Evolutionary conservation across 371 early-diverging fungal genomes (phyloP), one percentile per base, ranked within the genome.

Genomic region (Rhizopus microsporus): DNA sequence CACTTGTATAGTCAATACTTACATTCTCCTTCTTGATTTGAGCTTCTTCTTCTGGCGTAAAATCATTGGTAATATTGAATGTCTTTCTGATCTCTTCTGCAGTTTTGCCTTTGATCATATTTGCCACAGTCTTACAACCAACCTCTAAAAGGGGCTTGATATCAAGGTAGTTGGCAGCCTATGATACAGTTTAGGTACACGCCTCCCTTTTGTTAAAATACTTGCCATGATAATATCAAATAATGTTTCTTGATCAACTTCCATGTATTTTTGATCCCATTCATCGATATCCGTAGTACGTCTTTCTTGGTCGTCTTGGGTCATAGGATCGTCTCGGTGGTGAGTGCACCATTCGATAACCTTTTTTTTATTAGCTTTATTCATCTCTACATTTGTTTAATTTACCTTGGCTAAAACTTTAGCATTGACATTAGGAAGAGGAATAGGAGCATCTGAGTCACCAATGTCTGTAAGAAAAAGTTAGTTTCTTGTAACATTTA

Each of bases 71-170:
- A 63, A 98, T 96, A 74, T 94, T 95, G 81, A 98, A 98, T 56
- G 86, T 86, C 64, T 89, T 88, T 60, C 98, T 87, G 63, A 97
- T 94, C 67, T 98, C 95, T 71, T 96, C 95, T 12, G 94, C 90
- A 29, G 88, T 83, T 82, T 96, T 96, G 49, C 87, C 95, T 68
- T 93, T 93, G 80, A 98, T 96, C 94, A 96, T 93, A 71, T 96
- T 96, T 56, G 98, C 98, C 51, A 97, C 95, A n/a, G 93, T 96
- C 82, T 96, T 96, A 82, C 97, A 98, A 30, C 94, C 94, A 46
- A 96, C 86, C 75, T 96, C 96, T 37, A 98, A 77, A 60, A 98
- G 78, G 30, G 88, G 91, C 80, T 95, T 94, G 77, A 98, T 97
- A 75, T 97, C 96, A 60, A 98, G 85, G 71, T 96, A 95, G 77